Conservation (phyloP, 1,284 basidiomycete genomes). For the Sanghuangporus sanghuang region DNA sequence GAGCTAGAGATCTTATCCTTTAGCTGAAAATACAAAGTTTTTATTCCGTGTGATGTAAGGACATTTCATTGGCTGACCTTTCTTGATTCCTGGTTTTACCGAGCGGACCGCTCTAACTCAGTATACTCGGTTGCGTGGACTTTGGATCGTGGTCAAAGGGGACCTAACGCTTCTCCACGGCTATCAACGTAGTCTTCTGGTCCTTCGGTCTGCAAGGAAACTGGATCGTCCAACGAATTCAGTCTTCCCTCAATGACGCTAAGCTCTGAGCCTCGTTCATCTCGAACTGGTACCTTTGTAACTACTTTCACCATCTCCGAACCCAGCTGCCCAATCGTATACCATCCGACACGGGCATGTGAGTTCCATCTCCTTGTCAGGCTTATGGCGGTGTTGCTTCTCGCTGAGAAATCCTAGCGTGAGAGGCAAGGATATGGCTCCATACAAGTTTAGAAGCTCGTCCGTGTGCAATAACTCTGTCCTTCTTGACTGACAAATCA, state of each 20-base stretch:
- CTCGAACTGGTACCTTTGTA: no score
- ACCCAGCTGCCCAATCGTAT: background rate
- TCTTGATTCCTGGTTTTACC: background rate
- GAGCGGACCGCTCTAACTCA: background rate
- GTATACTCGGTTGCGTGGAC: background rate
- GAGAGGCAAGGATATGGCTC: background rate
- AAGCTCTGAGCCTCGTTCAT: no score
- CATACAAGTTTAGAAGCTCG: background rate
- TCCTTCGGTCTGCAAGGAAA: no score
- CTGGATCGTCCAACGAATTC: no score
- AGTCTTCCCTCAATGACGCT: no score
- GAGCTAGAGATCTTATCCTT: background rate
- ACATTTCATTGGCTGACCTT: background rate
- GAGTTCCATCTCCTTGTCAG: background rate
- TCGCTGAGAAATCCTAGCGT: background rate
- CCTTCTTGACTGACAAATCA: background rate
- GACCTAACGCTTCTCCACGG: no score
- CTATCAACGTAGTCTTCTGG: no score
- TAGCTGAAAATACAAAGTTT: background rate
- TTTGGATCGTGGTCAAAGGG: background rate
- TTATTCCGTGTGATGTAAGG: background rate
- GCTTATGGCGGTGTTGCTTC: background rate
- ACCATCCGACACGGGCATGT: conserved; percentile 9
- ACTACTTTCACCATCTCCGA: background rate
- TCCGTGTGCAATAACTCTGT: background rate